Evolutionary conservation across 495 filamentous ascomycete genomes (phyloP).

Genomic region (Glonium stellatum): DNA sequence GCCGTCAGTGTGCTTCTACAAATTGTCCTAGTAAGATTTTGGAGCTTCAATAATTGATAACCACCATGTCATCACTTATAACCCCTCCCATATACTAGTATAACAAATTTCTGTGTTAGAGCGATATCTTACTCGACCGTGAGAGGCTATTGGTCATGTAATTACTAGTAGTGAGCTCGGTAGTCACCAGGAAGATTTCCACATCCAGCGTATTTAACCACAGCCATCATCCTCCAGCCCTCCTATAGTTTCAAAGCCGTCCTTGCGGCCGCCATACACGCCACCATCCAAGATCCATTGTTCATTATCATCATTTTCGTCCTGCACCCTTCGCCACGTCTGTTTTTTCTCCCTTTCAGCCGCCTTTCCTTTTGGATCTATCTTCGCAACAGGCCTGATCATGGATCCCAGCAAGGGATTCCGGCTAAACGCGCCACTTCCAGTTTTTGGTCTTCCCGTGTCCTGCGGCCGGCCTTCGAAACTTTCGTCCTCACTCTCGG

Average conservation of each 20-base stretch:
- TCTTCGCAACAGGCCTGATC: conserved; percentile 70
- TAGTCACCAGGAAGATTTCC: no score
- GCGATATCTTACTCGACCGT: no score
- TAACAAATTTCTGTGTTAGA: no score
- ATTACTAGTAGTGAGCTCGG: no score
- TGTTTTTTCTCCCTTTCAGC: conserved; percentile 41
- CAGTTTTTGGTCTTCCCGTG: conserved; percentile 18
- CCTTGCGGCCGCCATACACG: conserved; percentile 46
- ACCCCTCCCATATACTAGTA: no score
- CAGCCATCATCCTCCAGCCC: background rate
- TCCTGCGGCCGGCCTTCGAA: conserved; percentile 36
- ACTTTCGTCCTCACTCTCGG: conserved; percentile 44
- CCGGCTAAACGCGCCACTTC: conserved; percentile 62
- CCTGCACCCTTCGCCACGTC: conserved; percentile 84
- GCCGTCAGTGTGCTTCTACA: no score
- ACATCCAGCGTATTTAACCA: no score
- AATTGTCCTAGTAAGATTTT: no score
- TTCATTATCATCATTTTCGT: conserved; percentile 86
- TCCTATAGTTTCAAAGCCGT: background rate
- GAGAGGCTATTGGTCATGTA: no score
- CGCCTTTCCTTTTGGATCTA: conserved; percentile 42
- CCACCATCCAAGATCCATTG: conserved; percentile 86
- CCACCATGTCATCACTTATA: no score
- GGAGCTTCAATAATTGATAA: no score
- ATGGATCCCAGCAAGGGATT: conserved; percentile 79